Evolutionary conservation across 2,329 filamentous ascomycete genomes (phyloP).

Genomic region (Diaporthe velutina): DNA sequence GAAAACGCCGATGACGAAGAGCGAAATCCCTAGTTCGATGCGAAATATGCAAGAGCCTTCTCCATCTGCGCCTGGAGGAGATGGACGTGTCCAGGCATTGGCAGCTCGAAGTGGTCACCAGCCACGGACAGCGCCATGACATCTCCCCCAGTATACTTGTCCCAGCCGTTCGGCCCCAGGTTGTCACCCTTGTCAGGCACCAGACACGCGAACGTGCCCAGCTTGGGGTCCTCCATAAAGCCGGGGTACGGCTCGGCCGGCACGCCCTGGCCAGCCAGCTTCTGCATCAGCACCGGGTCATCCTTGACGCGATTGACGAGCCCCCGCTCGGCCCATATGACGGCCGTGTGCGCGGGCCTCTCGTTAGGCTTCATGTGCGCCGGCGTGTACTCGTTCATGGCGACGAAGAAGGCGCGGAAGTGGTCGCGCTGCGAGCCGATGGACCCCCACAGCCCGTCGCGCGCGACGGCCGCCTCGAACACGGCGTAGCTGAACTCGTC

Average conservation of each 20-base stretch:
- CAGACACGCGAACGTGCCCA: conserved; percentile 33
- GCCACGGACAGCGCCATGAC: conserved; percentile 36
- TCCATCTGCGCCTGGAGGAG: conserved; percentile 5
- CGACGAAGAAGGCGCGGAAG: conserved; percentile 35
- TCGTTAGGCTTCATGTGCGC: conserved; percentile 22
- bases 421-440: conserved; percentile 37
- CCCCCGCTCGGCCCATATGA: conserved; percentile 34
- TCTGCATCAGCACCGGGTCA: conserved; percentile 37
- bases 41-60: conserved; percentile 8
- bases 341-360: conserved; percentile 22
- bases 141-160: conserved; percentile 30
- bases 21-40: background rate
- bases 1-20: background rate
- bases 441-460: conserved; percentile 12
- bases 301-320: conserved; percentile 33
- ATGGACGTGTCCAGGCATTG: conserved; percentile 36
- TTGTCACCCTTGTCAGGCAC: conserved; percentile 37
- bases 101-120: conserved; percentile 37
- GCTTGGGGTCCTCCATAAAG: conserved; percentile 38
- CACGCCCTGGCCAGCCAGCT: conserved; percentile 33
- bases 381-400: conserved; percentile 37
- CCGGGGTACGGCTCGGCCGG: conserved; percentile 30
- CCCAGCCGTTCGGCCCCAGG: conserved; percentile 37
- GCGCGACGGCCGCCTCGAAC: background rate
- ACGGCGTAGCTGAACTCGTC: conserved; percentile 31